These are phyloP conservation scores for Neopestalotiopsis sp. DNA, from an alignment of 2,329 filamentous ascomycete species.

Conservation along the genomic window DNA sequence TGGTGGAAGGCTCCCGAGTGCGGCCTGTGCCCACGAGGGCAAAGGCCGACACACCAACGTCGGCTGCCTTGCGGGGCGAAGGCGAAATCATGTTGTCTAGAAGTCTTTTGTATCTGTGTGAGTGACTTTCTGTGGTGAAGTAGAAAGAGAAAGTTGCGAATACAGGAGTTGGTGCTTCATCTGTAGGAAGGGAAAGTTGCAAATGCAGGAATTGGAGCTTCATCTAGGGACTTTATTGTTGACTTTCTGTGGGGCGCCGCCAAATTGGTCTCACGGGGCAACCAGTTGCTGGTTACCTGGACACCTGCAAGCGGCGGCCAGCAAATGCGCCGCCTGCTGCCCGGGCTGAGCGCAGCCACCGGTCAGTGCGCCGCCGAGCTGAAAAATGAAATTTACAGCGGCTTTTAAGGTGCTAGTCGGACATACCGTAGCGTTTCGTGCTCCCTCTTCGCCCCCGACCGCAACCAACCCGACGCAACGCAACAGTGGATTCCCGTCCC, in stretches of 20 bases:
- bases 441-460: background rate
- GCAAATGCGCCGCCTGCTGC: background rate
- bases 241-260: slow-evolving; percentile 17
- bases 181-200: background rate
- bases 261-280: slow-evolving; percentile 30
- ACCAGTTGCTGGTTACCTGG: slow-evolving; percentile 20
- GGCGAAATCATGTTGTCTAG: slow-evolving; percentile 71
- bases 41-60: slow-evolving; percentile 93
- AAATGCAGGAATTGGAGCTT: background rate
- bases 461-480: background rate
- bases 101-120: slow-evolving; percentile 44
- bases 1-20: slow-evolving; percentile 63
- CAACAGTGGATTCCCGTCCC: background rate
- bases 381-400: background rate
- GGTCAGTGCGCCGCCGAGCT: background rate
- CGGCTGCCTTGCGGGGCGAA: slow-evolving; percentile 64
- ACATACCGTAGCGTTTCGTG: background rate
- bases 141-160: slow-evolving; percentile 22
- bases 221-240: slow-evolving; percentile 15
- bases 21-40: slow-evolving; percentile 83
- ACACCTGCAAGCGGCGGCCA: background rate
- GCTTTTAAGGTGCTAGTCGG: background rate
- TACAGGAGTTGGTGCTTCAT: no score
- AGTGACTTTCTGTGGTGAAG: slow-evolving; percentile 42
- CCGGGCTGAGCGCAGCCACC: background rate